Base-by-base conservation (phyloP, 176 grass and related monocot species). In the Aegilops sharonensis region DNA sequence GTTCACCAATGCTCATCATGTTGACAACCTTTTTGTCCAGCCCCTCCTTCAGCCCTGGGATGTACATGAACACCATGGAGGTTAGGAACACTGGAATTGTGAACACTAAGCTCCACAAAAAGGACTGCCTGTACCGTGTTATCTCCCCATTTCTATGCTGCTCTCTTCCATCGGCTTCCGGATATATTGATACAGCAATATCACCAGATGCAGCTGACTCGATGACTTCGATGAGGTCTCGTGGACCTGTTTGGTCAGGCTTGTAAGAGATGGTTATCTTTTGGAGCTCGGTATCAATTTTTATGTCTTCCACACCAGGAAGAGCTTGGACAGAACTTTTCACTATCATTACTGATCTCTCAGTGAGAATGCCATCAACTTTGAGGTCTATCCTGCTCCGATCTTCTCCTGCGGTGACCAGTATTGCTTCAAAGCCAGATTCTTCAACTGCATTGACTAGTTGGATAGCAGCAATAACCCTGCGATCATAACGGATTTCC, bases 1-100 rank as follows among this genome's bases (percentile, higher is more conserved):
- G 79, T 81, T 94, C 93, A 85, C 96, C 96, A 7, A 89, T 83
- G 77, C 77, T 90, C 84, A 98, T 84, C 96, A 95, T 95, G 75
- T 95, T 94, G 45, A 98, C 62, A 64, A 94, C 84, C 64, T 95
- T 94, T 69, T 91, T 94, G 80, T 94, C 88, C 59, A 98, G 66
- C 54, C 86, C 84, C 17, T 85, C 63, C 80, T 89, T 94, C 69
- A 90, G 86, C 39, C 85, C 85, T 52, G 91, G 93, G 66, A 98
- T 94, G 75, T 98, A 94, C 91, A 95, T 98, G 87, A 98, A 98
- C 57, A 95, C 91, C 96, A 98, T 98, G 71, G 96, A 95, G 36
- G 90, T 91, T 63, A 98, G 93, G 86, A 98, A 98, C 54, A 98
- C 86, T 21, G 96, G 96, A 76, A 95, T 82, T 4, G 93, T 95